phyloP scores from a whole-genome alignment of 306 rosid species.

The Prunus davidiana region DNA sequence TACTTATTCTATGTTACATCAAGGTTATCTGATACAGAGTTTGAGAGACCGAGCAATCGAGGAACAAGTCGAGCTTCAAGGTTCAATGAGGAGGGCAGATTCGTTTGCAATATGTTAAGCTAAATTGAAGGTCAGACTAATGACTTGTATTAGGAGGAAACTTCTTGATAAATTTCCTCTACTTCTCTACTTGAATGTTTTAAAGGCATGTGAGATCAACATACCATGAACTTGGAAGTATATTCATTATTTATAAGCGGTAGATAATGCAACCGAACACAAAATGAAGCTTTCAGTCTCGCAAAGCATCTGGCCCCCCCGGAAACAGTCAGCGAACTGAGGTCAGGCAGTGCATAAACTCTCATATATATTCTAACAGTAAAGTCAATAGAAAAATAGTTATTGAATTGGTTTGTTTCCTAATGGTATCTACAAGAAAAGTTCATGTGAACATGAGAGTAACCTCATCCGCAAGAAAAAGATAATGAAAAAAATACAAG shows the following conservation, averaged over 20 bases:
- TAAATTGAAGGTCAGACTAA: not conserved
- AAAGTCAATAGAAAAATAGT: not conserved
- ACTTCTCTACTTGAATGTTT: not conserved
- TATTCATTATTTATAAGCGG: not conserved
- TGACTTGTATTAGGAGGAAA: not conserved
- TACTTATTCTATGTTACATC: not conserved
- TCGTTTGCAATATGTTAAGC: not conserved
- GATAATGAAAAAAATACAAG: not conserved
- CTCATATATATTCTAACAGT: not conserved
- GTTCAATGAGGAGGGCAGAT: not conserved
- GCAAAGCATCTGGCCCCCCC: too few relatives aligned
- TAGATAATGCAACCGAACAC: too few relatives aligned
- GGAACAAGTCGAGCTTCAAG: not conserved
- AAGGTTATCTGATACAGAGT: not conserved
- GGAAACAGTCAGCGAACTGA: too few relatives aligned
- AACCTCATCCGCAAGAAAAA: not conserved
- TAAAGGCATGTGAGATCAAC: too few relatives aligned
- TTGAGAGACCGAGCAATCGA: not conserved
- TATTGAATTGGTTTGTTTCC: not conserved
- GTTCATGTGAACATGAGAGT: not conserved
- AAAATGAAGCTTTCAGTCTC: too few relatives aligned
- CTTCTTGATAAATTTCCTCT: not conserved
- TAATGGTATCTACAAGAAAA: not conserved
- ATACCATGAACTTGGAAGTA: not conserved
- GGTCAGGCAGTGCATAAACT: too few relatives aligned